A percentile compares a stretch with the other conserved stretches of the same genome.
Conservation (phyloP, 2,329 filamentous ascomycete species). For the Hypomyces perniciosus region DNA sequence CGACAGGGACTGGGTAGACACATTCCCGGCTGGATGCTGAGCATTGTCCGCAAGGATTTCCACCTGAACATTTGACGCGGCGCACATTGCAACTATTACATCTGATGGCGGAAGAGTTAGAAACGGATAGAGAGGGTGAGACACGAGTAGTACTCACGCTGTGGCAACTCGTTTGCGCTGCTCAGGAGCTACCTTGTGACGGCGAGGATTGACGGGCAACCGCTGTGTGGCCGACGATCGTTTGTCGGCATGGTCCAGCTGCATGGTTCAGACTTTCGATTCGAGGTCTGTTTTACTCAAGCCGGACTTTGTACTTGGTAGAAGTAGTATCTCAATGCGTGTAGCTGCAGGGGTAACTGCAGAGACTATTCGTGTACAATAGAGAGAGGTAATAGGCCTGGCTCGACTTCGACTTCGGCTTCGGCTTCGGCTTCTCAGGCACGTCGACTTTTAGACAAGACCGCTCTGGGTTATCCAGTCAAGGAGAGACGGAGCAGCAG, state of each 20-base stretch:
- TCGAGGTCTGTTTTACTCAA: no score
- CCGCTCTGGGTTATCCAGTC: no score
- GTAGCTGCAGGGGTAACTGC: no score
- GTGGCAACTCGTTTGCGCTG: slow-evolving; percentile 44
- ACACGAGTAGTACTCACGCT: slow-evolving; percentile 30
- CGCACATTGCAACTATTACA: slow-evolving; percentile 50
- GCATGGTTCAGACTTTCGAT: slow-evolving; percentile 17
- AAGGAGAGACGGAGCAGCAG: no score
- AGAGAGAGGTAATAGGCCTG: no score
- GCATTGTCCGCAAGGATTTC: slow-evolving; percentile 43
- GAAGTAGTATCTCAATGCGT: no score
- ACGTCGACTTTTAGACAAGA: no score
- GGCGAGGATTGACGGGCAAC: slow-evolving; percentile 45
- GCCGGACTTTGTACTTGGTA: no score
- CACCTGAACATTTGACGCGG: slow-evolving; percentile 47
- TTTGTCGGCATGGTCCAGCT: slow-evolving; percentile 22
- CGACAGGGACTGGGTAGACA: slow-evolving; percentile 38
- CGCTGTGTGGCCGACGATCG: slow-evolving; percentile 25
- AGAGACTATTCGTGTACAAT: no score
- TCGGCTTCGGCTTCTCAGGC: no score
- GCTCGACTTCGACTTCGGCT: no score
- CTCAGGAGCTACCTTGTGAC: slow-evolving; percentile 41
- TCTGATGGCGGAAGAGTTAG: slow-evolving; percentile 22
- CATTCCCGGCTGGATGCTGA: slow-evolving; percentile 38
- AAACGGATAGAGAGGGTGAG: background rate